Conservation (phyloP, 2,329 filamentous ascomycete genomes). For the Fusarium avenaceum region DNA sequence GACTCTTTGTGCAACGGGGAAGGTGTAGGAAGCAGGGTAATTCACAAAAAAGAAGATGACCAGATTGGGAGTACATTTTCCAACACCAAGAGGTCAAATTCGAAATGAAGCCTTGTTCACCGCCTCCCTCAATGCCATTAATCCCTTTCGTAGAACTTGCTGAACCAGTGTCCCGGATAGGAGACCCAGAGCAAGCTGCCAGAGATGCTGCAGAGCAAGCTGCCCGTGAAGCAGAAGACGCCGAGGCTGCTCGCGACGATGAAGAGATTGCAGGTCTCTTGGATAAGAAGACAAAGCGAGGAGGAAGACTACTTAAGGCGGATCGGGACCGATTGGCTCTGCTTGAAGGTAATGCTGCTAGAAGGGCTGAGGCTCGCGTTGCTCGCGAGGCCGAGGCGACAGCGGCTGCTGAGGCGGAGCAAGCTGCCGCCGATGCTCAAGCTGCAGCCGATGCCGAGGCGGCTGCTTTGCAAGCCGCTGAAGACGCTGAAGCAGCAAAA, state of each 20-base stretch:
- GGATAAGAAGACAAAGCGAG: slow-evolving; percentile 56
- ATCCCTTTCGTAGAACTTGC: slow-evolving; percentile 63
- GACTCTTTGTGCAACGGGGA: slow-evolving; percentile 61
- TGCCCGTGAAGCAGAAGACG: slow-evolving; percentile 44
- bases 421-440: slow-evolving; percentile 35
- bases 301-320: slow-evolving; percentile 41
- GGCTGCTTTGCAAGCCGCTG: slow-evolving; percentile 43
- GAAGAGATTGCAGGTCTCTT: slow-evolving; percentile 56
- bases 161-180: slow-evolving; percentile 54
- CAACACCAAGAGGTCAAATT: slow-evolving; percentile 61
- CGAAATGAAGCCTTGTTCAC: slow-evolving; percentile 56
- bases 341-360: slow-evolving; percentile 44
- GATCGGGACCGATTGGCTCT: slow-evolving; percentile 41
- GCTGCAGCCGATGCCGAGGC: slow-evolving; percentile 39
- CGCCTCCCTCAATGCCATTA: slow-evolving; percentile 62
- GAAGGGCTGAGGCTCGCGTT: slow-evolving; percentile 47
- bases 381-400: slow-evolving; percentile 23
- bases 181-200: slow-evolving; percentile 49
- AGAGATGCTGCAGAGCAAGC: slow-evolving; percentile 47
- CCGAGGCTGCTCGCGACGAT: slow-evolving; percentile 46
- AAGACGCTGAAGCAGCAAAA: slow-evolving; percentile 51
- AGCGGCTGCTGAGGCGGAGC: slow-evolving; percentile 40
- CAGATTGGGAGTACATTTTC: slow-evolving; percentile 59
- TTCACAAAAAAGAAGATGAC: slow-evolving; percentile 59
- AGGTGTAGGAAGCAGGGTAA: slow-evolving; percentile 58